phyloP scores from a whole-genome alignment of 31 red algal species.

The Asparagopsis taxiformis region DNA sequence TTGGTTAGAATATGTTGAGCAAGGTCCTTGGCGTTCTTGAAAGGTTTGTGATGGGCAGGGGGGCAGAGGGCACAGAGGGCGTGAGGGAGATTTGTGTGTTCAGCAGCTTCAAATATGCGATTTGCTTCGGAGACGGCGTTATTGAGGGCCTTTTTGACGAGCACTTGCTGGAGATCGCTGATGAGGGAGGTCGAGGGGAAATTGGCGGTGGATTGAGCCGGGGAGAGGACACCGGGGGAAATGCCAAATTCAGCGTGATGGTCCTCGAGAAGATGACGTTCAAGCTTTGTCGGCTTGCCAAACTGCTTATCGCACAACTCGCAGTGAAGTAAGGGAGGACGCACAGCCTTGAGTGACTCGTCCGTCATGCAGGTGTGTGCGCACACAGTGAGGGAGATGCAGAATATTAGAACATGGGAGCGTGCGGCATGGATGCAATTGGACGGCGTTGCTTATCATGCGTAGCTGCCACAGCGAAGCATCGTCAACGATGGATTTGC shows the following conservation, averaged over 20 bases:
- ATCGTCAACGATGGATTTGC: too few relatives aligned
- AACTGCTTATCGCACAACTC: slow-evolving; percentile 25
- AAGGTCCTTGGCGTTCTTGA: slow-evolving; percentile 27
- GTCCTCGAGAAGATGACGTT: slow-evolving; percentile 23
- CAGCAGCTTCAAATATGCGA: slow-evolving; percentile 18
- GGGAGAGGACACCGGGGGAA: slow-evolving; percentile 9
- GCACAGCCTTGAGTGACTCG: too few relatives aligned
- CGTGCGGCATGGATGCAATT: too few relatives aligned
- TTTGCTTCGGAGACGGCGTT: slow-evolving; percentile 26
- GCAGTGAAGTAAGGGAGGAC: slow-evolving; percentile 7
- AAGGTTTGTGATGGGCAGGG: too few relatives aligned
- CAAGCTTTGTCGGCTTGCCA: slow-evolving; percentile 28
- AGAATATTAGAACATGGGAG: too few relatives aligned
- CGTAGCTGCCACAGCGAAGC: too few relatives aligned
- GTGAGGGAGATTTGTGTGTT: too few relatives aligned
- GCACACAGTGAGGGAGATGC: too few relatives aligned
- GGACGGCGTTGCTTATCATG: too few relatives aligned
- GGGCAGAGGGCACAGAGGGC: too few relatives aligned
- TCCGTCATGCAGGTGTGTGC: too few relatives aligned
- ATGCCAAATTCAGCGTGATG: slow-evolving; percentile 24
- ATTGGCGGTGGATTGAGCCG: slow-evolving; percentile 5
- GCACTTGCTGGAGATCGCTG: not conserved
- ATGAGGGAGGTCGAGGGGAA: slow-evolving; percentile 23
- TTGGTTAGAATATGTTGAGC: slow-evolving; percentile 32
- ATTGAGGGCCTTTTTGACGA: not conserved